Percentiles rank a stretch among this genome's conserved stretches.
Evolutionary conservation across 345 rosid species (phyloP).

Genomic region (Salix arbutifolia): DNA sequence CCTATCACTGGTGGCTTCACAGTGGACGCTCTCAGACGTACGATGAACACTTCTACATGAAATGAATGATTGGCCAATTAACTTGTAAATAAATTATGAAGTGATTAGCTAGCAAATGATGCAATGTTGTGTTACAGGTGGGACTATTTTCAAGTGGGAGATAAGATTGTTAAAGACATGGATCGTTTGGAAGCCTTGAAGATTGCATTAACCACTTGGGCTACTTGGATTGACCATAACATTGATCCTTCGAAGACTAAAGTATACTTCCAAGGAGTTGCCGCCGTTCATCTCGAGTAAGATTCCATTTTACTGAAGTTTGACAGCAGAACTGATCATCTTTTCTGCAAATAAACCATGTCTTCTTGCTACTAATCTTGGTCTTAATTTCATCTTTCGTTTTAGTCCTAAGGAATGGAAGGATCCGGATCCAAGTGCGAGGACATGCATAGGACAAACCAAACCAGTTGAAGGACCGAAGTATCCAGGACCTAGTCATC

Average conservation of each 20-base stretch:
- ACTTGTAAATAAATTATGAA: no score
- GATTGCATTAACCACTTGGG: constrained; percentile 67
- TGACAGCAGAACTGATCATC: no score
- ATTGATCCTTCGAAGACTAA: constrained; percentile 44
- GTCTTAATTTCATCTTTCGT: no score
- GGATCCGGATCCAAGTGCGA: constrained; percentile 11
- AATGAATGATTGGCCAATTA: background rate
- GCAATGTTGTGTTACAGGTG: constrained; percentile 38
- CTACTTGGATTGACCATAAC: constrained; percentile 52
- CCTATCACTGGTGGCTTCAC: constrained; percentile 70
- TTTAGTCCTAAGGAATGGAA: constrained; percentile 33
- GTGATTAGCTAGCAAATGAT: no score
- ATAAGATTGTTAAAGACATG: constrained; percentile 43
- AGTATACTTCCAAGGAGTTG: constrained; percentile 61
- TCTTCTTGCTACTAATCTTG: no score
- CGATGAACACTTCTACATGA: background rate
- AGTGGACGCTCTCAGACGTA: constrained; percentile 38
- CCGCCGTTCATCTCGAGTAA: constrained; percentile 46
- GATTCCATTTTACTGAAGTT: background rate
- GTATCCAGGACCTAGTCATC: constrained; percentile 27
- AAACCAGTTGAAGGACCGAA: constrained; percentile 43
- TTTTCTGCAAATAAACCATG: no score
- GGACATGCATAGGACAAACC: constrained; percentile 45
- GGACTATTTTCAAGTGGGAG: constrained; percentile 57
- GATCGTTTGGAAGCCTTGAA: constrained; percentile 51